Base-by-base conservation (phyloP, 345 rosid genomes). In the Eucalyptus erythrocorys region DNA sequence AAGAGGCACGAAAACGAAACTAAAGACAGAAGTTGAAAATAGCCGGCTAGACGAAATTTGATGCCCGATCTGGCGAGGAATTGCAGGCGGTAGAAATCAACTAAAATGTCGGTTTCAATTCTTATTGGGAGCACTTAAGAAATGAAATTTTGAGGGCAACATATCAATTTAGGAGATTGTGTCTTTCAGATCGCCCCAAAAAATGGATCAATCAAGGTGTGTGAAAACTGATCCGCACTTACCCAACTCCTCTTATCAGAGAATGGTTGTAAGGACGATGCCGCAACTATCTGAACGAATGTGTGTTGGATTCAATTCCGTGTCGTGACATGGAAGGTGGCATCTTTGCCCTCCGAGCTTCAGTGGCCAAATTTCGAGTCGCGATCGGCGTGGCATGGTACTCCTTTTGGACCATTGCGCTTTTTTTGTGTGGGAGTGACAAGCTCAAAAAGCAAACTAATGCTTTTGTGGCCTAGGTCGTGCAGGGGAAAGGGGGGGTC, bases 61-160 rank as follows among this genome's bases (percentile, higher is more conserved):
- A 24, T 55, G 61, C 30, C 12, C 1, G 8, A 66, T 15, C 4
- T n/a, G 2, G 21, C 0, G 6, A 64, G 37, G 19, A 30, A 64
- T 64, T 64, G 19, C 19, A 0, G 19, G 71, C 4, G 0, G 5
- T 27, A 27, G n/a, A 59, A 59, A 59, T 21, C 10, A 51, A 21
- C 26, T 51, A 21, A 21, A 1, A 51, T 21, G 57, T 51, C 15
- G 0, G 6, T 59, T 61, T 64, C 76, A 64, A 64, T 13, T 64
- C 37, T 66, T 15, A 17, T 16, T n/a, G 10, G 79, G 22, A 66
- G 40, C 40, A 66, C 40, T 66, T n/a, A 7, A 32, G 1, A 32
- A n/a, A 66, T n/a, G 9, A 66, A 7, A 66, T 32, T 15, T 17
- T 2, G 0, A 66, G 34, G 14, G 19, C 37, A n/a, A 64, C 19